Conservation (phyloP, 2,329 filamentous ascomycete genomes). For the Colletotrichum tanaceti region DNA sequence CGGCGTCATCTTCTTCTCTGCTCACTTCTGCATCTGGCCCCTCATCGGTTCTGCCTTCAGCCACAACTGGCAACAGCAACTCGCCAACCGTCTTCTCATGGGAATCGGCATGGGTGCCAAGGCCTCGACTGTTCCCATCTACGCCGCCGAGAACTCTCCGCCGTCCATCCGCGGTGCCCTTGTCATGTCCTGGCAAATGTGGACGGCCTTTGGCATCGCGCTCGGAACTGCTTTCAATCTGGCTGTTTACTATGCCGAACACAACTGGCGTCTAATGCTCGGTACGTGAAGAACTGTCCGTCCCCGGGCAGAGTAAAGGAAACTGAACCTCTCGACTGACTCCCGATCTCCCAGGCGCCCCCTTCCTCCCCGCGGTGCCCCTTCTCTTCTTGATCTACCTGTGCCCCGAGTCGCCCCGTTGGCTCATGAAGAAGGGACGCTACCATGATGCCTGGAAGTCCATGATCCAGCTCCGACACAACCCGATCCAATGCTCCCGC, state of each 20-base stretch:
- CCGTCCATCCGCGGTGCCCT: slow-evolving; percentile 77
- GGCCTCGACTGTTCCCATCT: slow-evolving; percentile 75
- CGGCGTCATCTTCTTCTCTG: slow-evolving; percentile 75
- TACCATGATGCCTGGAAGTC: slow-evolving; percentile 71
- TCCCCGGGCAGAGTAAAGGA: not conserved
- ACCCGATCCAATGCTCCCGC: slow-evolving; percentile 67
- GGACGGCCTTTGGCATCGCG: slow-evolving; percentile 64
- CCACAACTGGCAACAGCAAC: slow-evolving; percentile 74
- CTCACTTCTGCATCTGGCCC: slow-evolving; percentile 68
- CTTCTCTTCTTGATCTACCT: slow-evolving; percentile 70
- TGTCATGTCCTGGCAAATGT: slow-evolving; percentile 84
- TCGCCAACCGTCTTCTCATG: slow-evolving; percentile 74
- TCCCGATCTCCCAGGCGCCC: slow-evolving; percentile 13
- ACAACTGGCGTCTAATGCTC: slow-evolving; percentile 55
- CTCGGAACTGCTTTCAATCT: slow-evolving; percentile 69
- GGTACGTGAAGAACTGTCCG: slow-evolving; percentile 7
- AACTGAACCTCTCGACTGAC: not conserved
- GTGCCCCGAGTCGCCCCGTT: slow-evolving; percentile 74
- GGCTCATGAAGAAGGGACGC: slow-evolving; percentile 74
- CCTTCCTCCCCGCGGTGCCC: slow-evolving; percentile 60
- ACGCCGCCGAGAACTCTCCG: slow-evolving; percentile 78
- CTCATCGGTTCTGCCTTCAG: slow-evolving; percentile 73
- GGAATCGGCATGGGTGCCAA: slow-evolving; percentile 78
- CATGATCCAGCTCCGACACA: slow-evolving; percentile 63
- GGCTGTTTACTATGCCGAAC: slow-evolving; percentile 48